Conservation (phyloP, 805 yeast species). For the Kurtzmaniella cleridarum region DNA sequence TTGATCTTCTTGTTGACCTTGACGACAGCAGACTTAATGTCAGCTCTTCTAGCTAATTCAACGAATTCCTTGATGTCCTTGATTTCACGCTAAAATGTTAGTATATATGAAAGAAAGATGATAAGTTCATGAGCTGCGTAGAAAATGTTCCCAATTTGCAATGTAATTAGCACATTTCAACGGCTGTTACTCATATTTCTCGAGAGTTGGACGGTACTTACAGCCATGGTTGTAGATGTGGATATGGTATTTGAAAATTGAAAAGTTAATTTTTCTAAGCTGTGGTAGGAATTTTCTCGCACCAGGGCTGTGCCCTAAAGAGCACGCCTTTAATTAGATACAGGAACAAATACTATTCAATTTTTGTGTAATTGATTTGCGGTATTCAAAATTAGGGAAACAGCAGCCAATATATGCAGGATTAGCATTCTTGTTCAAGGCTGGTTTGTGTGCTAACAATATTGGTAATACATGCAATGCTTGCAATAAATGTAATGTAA, state of each 20-base stretch:
- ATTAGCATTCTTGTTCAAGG: no score
- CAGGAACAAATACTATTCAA: no score
- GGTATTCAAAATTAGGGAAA: no score
- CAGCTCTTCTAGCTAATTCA: constrained; percentile 94
- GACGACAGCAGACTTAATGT: constrained; percentile 88
- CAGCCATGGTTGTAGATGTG: background rate
- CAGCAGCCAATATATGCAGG: no score
- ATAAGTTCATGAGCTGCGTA: no score
- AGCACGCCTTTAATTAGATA: background rate
- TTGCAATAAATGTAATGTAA: no score
- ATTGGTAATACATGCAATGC: no score
- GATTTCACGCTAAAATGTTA: constrained; percentile 54
- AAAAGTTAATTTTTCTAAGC: no score
- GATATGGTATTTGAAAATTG: background rate
- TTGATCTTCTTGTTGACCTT: constrained; percentile 84
- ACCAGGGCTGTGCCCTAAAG: background rate
- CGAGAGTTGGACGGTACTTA: background rate
- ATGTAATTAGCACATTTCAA: no score
- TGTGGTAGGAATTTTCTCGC: background rate
- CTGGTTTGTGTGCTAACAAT: no score
- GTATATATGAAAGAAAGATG: background rate
- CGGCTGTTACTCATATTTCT: no score
- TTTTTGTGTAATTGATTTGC: no score
- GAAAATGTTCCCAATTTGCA: background rate
- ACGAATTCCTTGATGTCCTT: constrained; percentile 96